Evolutionary conservation across 75 land plant species (phyloP).

Genomic region (Cunninghamia lanceolata): DNA sequence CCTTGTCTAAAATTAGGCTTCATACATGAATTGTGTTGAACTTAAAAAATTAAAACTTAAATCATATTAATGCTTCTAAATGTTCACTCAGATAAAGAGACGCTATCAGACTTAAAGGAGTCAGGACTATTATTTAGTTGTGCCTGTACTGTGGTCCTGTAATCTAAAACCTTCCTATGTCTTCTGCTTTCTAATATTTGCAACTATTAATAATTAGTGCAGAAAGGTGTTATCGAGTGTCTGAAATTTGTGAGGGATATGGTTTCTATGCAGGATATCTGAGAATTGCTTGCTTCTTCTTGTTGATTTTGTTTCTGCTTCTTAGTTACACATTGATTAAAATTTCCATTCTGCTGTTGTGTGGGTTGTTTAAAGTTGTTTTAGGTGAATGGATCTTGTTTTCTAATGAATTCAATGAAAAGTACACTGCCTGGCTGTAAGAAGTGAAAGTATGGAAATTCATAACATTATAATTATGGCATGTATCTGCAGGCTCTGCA

Average conservation of each 20-base stretch:
- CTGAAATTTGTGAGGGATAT: not conserved
- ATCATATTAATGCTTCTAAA: not conserved
- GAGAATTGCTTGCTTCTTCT: not conserved
- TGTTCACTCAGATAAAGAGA: not conserved
- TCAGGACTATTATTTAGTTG: not conserved
- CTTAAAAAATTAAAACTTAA: not conserved
- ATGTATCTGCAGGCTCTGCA: not conserved
- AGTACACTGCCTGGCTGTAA: not conserved
- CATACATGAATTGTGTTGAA: not conserved
- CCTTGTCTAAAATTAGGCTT: not conserved
- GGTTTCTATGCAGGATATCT: not conserved
- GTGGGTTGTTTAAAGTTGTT: not conserved
- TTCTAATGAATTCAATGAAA: not conserved
- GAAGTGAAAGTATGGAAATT: not conserved
- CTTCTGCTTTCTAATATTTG: not conserved
- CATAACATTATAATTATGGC: not conserved
- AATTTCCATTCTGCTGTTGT: no score
- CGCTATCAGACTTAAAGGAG: not conserved
- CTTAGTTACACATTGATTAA: not conserved
- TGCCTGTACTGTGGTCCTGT: not conserved
- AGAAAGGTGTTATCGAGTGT: not conserved
- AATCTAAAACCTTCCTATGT: not conserved
- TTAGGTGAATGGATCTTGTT: not conserved
- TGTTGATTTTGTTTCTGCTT: not conserved
- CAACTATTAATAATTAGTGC: not conserved